These are phyloP conservation scores for Penicillium sp. DNA, from an alignment of 2,329 filamentous ascomycete genomes.

Conservation along the genomic window DNA sequence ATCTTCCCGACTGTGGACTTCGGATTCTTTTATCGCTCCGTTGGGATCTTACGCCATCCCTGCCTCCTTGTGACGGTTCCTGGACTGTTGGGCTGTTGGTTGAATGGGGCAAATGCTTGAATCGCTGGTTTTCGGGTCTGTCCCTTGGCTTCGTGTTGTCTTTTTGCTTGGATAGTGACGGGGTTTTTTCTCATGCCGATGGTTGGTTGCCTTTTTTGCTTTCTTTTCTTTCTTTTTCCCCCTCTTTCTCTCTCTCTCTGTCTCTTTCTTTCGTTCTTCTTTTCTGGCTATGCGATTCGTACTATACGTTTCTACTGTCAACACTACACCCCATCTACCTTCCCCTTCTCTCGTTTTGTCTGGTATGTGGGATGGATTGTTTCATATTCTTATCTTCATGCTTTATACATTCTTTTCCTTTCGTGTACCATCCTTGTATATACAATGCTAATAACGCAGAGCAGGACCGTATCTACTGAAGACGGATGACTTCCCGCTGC, in stretches of 20 bases:
- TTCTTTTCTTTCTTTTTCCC: constrained; percentile 9
- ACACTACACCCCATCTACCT: too few species aligned
- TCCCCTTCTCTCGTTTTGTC: neutral
- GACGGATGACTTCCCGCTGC: too few species aligned
- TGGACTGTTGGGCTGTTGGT: neutral
- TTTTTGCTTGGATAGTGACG: neutral
- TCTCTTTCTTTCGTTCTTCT: neutral
- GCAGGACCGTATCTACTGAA: too few species aligned
- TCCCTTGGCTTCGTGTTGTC: neutral
- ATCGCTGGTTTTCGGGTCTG: neutral
- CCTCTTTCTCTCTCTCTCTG: too few species aligned
- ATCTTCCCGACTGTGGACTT: constrained; percentile 13
- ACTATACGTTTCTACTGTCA: too few species aligned
- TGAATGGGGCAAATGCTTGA: constrained; percentile 12
- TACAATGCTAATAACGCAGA: constrained; percentile 4
- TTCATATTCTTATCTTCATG: neutral
- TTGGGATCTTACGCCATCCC: neutral
- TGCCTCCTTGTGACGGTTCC: too few species aligned
- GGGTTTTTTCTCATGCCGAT: constrained; percentile 2
- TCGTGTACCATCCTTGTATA: neutral
- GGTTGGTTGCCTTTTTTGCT: neutral
- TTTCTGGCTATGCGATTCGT: too few species aligned
- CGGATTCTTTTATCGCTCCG: constrained; percentile 5
- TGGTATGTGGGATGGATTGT: neutral
- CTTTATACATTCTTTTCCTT: neutral